Conservation (phyloP, 1,284 basidiomycete genomes). For the Puccinia hordei region DNA sequence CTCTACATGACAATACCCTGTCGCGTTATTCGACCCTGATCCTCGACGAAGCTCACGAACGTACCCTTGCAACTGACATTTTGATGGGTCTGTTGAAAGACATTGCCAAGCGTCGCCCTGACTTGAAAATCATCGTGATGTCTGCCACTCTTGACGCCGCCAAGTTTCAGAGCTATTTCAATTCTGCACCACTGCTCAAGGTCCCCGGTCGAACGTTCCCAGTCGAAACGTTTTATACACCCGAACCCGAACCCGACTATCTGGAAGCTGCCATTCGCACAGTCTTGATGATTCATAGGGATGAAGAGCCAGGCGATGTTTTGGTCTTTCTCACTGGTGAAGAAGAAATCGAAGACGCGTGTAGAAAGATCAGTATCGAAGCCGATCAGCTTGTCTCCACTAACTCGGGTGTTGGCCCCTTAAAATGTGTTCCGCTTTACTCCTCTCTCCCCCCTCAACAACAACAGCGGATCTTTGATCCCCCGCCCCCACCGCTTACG, state of each 20-base stretch:
- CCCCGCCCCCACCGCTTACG: slow-evolving; percentile 70
- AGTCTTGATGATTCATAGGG: slow-evolving; percentile 95
- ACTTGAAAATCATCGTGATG: slow-evolving; percentile 98
- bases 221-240: slow-evolving; percentile 92
- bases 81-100: slow-evolving; percentile 85
- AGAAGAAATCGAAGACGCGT: slow-evolving; percentile 97
- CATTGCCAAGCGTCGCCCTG: slow-evolving; percentile 76
- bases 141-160: slow-evolving; percentile 93
- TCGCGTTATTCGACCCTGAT: slow-evolving; percentile 94
- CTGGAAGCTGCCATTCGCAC: slow-evolving; percentile 96
- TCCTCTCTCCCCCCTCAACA: slow-evolving; percentile 88
- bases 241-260: slow-evolving; percentile 93
- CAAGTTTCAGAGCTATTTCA: slow-evolving; percentile 96
- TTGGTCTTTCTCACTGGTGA: slow-evolving; percentile 95
- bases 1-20: slow-evolving; percentile 91
- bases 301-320: slow-evolving; percentile 90
- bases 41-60: slow-evolving; percentile 97
- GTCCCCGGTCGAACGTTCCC: slow-evolving; percentile 95
- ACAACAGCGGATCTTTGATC: slow-evolving; percentile 92
- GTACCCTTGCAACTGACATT: slow-evolving; percentile 96
- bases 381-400: slow-evolving; percentile 75
- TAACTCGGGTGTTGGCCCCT: slow-evolving; percentile 70
- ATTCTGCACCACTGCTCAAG: slow-evolving; percentile 82
- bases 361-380: slow-evolving; percentile 86
- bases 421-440: slow-evolving; percentile 87